Percentiles rank a stretch among this genome's conserved stretches.
phyloP scores from a whole-genome alignment of 495 filamentous ascomycete species.

The Lasiosphaeria miniovina region DNA sequence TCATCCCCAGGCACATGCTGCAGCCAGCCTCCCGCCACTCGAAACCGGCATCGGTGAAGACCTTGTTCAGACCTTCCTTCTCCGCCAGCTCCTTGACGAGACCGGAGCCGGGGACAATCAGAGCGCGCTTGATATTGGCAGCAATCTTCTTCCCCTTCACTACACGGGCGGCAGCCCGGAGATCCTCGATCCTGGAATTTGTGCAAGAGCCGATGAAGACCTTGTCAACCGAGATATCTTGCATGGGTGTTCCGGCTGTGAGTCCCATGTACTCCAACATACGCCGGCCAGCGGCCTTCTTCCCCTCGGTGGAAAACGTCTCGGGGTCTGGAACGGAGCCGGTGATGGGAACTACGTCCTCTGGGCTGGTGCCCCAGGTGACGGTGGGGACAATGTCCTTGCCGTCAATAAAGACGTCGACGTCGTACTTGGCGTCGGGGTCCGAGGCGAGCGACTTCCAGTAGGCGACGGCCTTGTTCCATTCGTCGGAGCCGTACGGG shows the following conservation, averaged over 20 bases:
- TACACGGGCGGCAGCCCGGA: slow-evolving; percentile 80
- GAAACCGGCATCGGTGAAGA: slow-evolving; percentile 88
- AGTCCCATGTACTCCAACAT: slow-evolving; percentile 97
- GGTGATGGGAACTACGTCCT: slow-evolving; percentile 92
- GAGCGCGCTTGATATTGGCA: slow-evolving; percentile 81
- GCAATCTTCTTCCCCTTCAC: slow-evolving; percentile 85
- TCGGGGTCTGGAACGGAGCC: slow-evolving; percentile 86
- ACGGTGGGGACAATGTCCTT: slow-evolving; percentile 92
- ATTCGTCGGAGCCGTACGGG: slow-evolving; percentile 76
- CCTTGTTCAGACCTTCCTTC: slow-evolving; percentile 84
- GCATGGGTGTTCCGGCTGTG: slow-evolving; percentile 76
- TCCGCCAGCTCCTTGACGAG: slow-evolving; percentile 93
- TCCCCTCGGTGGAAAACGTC: slow-evolving; percentile 71
- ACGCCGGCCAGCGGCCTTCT: slow-evolving; percentile 72
- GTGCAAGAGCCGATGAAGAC: slow-evolving; percentile 98
- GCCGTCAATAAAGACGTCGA: slow-evolving; percentile 79
- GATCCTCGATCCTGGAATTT: slow-evolving; percentile 94
- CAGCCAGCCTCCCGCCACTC: slow-evolving; percentile 98
- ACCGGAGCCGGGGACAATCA: slow-evolving; percentile 95
- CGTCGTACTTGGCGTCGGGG: slow-evolving; percentile 78
- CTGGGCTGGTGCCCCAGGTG: slow-evolving; percentile 95
- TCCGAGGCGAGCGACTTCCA: slow-evolving; percentile 88
- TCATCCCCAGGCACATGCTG: slow-evolving; percentile 99
- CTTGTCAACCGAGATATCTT: slow-evolving; percentile 89
- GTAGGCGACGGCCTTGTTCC: slow-evolving; percentile 84